Base-by-base conservation (phyloP, 306 rosid genomes). In the Senna siamea region DNA sequence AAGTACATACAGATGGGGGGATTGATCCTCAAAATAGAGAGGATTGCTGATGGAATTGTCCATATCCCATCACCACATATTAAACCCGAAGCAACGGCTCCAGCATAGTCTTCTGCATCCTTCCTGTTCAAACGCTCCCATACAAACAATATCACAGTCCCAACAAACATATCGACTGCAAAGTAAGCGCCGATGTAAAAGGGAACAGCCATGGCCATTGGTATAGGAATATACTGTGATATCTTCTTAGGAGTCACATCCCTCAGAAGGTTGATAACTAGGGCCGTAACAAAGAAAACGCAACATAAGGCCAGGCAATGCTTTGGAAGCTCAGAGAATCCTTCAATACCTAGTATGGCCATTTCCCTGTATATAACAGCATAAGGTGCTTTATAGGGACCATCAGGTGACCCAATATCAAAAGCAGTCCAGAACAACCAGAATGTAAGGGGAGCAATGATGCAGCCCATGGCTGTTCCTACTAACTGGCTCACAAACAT, bases 361-460 rank as follows among this genome's bases (percentile, higher is more conserved):
- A 95, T 92, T 80, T 95, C 98, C 85, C 99, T 77, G 80, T 83
- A 87, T 79, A 92, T 92, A 30, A 90, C 92, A 4, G 97, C 98
- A 28, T 88, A 82, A 0, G 99, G 99, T 19, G 99, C 99, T 82
- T 95, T 92, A 68, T 92, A 90, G 0, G 96, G 97, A 55, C 97
- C 92, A 47, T 94, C 93, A 0, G 99, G 97, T 5, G 94, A 83
- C 0, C 99, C 99, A 4, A 94, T 76, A 44, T 94, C 99, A 17
- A 94, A 94, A 73, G 97, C 99, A 32, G 85, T 85, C 99, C 99
- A 94, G 73, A 87, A 94, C 85, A 94, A 74, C 99, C 99, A 94
- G 79, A 94, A 94, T 37, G 99, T 94, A 66, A 92, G 91, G 2
- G 99, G 99, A 41, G 99, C 99, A 63, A 95, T 89, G 71, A 92